Evolutionary conservation across 495 filamentous ascomycete genomes (phyloP).

Genomic region (Bacidia gigantensis): DNA sequence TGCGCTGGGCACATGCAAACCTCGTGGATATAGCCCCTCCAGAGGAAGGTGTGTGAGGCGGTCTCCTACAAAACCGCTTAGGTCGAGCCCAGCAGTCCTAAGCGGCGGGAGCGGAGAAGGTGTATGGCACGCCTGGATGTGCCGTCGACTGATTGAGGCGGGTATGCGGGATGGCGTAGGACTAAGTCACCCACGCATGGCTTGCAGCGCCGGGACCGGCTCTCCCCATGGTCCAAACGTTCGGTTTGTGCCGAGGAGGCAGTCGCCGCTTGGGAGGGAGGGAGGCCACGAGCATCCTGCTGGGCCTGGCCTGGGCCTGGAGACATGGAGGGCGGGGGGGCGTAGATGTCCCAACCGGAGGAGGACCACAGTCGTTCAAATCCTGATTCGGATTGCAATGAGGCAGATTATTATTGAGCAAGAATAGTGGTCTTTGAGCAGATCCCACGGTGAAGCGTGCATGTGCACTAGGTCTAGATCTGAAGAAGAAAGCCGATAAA

Average conservation of each 20-base stretch:
- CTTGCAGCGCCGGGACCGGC: not conserved
- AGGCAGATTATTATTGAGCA: not conserved
- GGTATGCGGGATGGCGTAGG: not conserved
- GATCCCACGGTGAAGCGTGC: not conserved
- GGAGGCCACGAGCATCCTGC: too few species aligned
- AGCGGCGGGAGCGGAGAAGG: not conserved
- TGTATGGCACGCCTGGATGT: not conserved
- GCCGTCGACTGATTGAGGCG: not conserved
- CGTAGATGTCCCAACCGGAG: not conserved
- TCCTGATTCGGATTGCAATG: not conserved
- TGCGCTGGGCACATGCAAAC: too few species aligned
- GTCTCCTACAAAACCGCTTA: not conserved
- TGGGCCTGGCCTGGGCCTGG: not conserved
- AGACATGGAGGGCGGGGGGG: not conserved
- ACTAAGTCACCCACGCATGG: slow-evolving; percentile 1
- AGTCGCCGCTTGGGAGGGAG: too few species aligned
- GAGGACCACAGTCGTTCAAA: not conserved
- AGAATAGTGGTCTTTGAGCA: not conserved
- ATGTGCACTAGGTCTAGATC: not conserved
- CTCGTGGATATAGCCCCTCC: too few species aligned
- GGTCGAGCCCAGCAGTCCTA: not conserved
- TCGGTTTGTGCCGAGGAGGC: slow-evolving; percentile 2
- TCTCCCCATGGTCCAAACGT: slow-evolving; percentile 1
- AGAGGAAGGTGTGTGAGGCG: not conserved
- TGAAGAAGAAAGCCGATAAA: not conserved